Conservation (phyloP, 768 basidiomycete genomes). For the Ramaria sp. region DNA sequence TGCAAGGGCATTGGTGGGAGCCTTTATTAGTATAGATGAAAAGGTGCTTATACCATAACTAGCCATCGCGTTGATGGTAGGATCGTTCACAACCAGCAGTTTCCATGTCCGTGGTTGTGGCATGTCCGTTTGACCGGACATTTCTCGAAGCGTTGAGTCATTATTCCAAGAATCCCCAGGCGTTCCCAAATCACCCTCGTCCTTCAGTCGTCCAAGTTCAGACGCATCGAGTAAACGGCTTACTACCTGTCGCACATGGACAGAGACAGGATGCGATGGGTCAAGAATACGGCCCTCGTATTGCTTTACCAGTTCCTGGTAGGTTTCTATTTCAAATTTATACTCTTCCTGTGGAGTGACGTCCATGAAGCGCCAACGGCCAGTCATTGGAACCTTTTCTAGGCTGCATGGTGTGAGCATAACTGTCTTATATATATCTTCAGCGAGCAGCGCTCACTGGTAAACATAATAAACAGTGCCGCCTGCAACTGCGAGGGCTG, state of each 20-base stretch:
- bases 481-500: background rate
- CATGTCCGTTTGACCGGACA: constrained; percentile 13
- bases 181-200: constrained; percentile 17
- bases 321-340: constrained; percentile 34
- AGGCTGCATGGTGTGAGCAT: constrained; percentile 36
- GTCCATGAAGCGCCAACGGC: constrained; percentile 85
- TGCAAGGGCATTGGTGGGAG: constrained; percentile 14
- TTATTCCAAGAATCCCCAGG: constrained; percentile 18
- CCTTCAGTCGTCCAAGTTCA: constrained; percentile 54
- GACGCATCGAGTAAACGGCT: constrained; percentile 58
- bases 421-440: background rate
- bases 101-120: constrained; percentile 38
- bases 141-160: constrained; percentile 1
- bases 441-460: background rate
- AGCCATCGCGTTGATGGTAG: constrained; percentile 68
- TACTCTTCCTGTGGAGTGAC: constrained; percentile 48
- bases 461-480: background rate
- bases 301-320: constrained; percentile 39
- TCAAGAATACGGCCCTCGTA: constrained; percentile 51
- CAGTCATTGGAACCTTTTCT: constrained; percentile 79
- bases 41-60: constrained; percentile 40
- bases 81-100: constrained; percentile 61
- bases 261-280: constrained; percentile 49
- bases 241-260: constrained; percentile 62
- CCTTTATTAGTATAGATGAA: background rate